These are phyloP conservation scores for Medicago ruthenica DNA, from an alignment of 306 rosid species.

Conservation along the genomic window DNA sequence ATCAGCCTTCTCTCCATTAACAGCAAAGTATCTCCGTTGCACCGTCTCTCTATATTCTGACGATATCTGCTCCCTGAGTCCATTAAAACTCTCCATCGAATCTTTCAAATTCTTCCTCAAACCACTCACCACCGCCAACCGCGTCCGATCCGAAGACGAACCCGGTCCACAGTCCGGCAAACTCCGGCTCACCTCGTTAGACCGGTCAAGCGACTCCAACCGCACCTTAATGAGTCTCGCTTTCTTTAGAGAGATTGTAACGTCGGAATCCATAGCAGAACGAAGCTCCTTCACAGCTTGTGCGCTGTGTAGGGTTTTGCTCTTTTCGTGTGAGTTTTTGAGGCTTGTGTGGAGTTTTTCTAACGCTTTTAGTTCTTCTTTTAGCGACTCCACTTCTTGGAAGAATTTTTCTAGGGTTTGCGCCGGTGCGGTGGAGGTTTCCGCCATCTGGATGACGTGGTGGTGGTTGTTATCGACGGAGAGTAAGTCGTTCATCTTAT, in stretches of 20 bases:
- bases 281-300: conserved; percentile 77
- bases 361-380: conserved; percentile 73
- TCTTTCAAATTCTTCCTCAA: conserved; percentile 76
- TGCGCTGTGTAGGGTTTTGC: conserved; percentile 80
- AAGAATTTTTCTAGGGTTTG: conserved; percentile 69
- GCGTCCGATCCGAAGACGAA: conserved; percentile 77
- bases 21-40: conserved; percentile 83
- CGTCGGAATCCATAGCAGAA: conserved; percentile 85
- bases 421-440: not conserved
- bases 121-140: conserved; percentile 74
- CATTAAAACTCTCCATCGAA: conserved; percentile 81
- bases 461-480: conserved; percentile 48
- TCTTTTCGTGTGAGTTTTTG: conserved; percentile 58
- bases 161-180: conserved; percentile 79
- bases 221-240: conserved; percentile 75
- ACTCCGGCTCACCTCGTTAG: conserved; percentile 66
- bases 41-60: conserved; percentile 84
- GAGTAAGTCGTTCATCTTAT: conserved; percentile 71
- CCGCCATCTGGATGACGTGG: conserved; percentile 68
- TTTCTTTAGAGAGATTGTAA: conserved; percentile 69
- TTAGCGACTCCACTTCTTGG: conserved; percentile 70
- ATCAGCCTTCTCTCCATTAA: conserved; percentile 88
- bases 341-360: conserved; percentile 59
- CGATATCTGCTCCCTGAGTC: conserved; percentile 70
- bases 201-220: conserved; percentile 76